Evolutionary conservation across 805 yeast genomes (phyloP).

Genomic region (Kuraishia hungarica): DNA sequence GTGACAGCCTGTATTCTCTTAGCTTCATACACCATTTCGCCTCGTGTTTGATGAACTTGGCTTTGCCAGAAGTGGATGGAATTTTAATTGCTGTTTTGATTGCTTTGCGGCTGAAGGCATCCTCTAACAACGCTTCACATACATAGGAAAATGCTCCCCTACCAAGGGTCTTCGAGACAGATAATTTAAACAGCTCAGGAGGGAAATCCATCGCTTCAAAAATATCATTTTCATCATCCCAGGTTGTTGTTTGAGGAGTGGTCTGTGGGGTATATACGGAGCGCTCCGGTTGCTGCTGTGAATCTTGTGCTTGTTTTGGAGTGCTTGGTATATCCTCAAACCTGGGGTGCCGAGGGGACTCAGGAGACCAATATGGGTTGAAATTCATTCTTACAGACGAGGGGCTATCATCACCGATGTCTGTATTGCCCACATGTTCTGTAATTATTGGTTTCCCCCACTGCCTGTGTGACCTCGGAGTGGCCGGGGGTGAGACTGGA

Average conservation of each 20-base stretch:
- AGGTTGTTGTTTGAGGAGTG: neutral
- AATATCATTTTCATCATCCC: constrained; percentile 10
- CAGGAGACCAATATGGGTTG: constrained; percentile 8
- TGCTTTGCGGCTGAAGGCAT: constrained; percentile 5
- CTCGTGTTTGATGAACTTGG: constrained; percentile 17
- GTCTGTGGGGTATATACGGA: constrained; percentile 1
- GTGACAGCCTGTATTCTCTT: constrained; percentile 4
- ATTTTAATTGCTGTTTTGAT: constrained; percentile 19
- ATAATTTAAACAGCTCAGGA: constrained; percentile 11
- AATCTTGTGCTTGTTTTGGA: neutral
- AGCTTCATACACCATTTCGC: constrained; percentile 13
- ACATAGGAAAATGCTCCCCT: constrained; percentile 22
- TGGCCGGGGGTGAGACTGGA: neutral
- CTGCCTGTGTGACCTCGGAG: neutral
- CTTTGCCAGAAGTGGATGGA: constrained; percentile 17
- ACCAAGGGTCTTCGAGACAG: constrained; percentile 13
- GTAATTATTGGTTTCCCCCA: neutral
- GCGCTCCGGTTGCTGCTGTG: neutral
- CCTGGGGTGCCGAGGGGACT: constrained; percentile 4
- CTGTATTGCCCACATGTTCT: neutral
- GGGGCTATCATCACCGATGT: neutral
- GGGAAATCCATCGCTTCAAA: constrained; percentile 13
- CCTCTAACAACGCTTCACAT: constrained; percentile 11
- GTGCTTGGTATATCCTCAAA: constrained; percentile 1
- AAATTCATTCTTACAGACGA: neutral